Evolutionary conservation across 306 rosid genomes (phyloP), one percentile per base, ranked within the genome.

Genomic region (Mucuna pruriens): DNA sequence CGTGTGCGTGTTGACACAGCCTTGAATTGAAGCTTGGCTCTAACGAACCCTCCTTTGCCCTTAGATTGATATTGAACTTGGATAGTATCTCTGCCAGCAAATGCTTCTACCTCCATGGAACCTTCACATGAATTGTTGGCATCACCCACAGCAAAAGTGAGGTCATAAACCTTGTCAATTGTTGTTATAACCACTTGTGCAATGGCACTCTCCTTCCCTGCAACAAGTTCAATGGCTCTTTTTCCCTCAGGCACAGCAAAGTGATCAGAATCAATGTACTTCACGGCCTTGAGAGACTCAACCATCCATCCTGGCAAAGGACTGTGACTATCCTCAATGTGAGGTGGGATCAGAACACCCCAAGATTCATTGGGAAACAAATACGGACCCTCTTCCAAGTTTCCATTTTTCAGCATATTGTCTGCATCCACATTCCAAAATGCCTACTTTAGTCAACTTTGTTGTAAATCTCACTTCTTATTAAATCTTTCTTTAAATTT

Each of bases 291-390:
- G 6, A 91, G 94, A 23, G 97, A 90, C 16, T 90, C 94, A 4
- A 91, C 76, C 12, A 88, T 90, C 97, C 94, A 91, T 19, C 97
- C 97, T 44, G 97, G 94, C 3, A 91, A 64, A 0, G 94, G 94
- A 29, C 94, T 85, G 74, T 91, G 89, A 26, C 72, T 89, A 44
- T 91, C 97, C 10, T 90, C 91, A 6, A 88, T 85, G 83, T 84
- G 83, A 22, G 97, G 91, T 54, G 97, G 94, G 75, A 91, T 87
- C n/a, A 91, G 54, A 44, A 88, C 91, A 2, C 97, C 97, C 83
- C 83, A 82, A 0, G 91, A 9, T n/a, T 86, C 57, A 22, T 87
- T 85, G 17, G 91, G 92, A 1, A 72, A 51, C 42, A 91, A 17
- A 22, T 85, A 91, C 2, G 97, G 97, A 0, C 97, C 97, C 75